These are phyloP conservation scores for Rutstroemia sp. DNA, from an alignment of 2,329 filamentous ascomycete species.

Conservation along the genomic window DNA sequence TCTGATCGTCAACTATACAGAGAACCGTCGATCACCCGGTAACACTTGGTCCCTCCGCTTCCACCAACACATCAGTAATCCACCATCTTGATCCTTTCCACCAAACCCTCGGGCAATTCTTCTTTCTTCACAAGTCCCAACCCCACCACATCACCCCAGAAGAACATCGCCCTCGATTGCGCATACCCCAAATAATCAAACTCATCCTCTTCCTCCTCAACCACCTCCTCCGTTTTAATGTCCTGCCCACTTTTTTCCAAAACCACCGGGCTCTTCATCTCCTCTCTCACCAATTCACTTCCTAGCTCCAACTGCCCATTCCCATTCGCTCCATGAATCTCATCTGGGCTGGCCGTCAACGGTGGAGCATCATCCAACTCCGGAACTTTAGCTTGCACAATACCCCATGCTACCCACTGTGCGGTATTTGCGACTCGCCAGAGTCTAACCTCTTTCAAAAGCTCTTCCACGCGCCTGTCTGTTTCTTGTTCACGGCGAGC, in stretches of 20 bases:
- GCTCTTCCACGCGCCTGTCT: slow-evolving; percentile 59
- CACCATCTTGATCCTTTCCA: slow-evolving; percentile 59
- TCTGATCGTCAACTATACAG: no score
- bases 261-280: background rate
- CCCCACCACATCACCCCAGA: slow-evolving; percentile 83
- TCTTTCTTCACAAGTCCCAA: slow-evolving; percentile 68
- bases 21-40: no score
- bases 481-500: slow-evolving; percentile 52
- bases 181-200: slow-evolving; percentile 94
- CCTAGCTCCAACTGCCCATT: background rate
- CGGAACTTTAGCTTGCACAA: slow-evolving; percentile 85
- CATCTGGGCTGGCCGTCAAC: background rate
- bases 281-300: background rate
- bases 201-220: slow-evolving; percentile 48
- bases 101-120: slow-evolving; percentile 66
- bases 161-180: slow-evolving; percentile 83
- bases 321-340: background rate
- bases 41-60: no score
- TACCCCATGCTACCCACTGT: slow-evolving; percentile 92
- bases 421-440: slow-evolving; percentile 87
- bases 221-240: slow-evolving; percentile 18
- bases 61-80: slow-evolving; percentile 42
- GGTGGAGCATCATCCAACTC: slow-evolving; percentile 40
- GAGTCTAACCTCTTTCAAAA: slow-evolving; percentile 71
- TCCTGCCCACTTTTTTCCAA: background rate